Evolutionary conservation across 2,329 filamentous ascomycete species (phyloP).

Genomic region (Diaporthe ilicicola): DNA sequence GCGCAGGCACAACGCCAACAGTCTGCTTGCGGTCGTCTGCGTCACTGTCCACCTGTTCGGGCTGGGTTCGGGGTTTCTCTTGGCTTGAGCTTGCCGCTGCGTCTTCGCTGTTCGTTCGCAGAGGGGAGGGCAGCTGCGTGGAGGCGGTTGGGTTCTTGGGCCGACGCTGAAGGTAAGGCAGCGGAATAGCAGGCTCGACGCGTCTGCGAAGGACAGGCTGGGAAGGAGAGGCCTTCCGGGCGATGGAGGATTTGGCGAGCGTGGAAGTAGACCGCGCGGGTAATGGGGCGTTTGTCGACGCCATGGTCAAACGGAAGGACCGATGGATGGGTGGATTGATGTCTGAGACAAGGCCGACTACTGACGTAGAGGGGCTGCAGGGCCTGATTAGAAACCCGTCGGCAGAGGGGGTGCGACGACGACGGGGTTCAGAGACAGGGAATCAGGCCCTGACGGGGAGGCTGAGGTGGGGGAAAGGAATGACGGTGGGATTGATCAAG

Average conservation of each 20-base stretch:
- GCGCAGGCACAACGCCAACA: conserved; percentile 6
- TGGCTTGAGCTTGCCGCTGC: conserved; percentile 8
- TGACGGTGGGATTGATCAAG: neutral
- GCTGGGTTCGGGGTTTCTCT: neutral
- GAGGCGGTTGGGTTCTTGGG: conserved; percentile 24
- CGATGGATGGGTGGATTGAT: neutral
- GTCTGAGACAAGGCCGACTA: conserved; percentile 12
- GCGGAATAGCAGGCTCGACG: conserved; percentile 31
- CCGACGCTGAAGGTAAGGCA: conserved; percentile 31
- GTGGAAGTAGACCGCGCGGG: neutral
- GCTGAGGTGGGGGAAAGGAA: conserved; percentile 26
- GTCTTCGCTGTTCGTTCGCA: conserved; percentile 31
- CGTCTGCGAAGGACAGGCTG: conserved; percentile 25
- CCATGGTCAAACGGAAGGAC: conserved; percentile 23
- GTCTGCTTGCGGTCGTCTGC: conserved; percentile 13
- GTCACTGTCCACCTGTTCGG: neutral
- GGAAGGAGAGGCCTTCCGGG: conserved; percentile 13
- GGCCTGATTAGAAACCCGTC: conserved; percentile 23
- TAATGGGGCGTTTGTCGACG: conserved; percentile 24
- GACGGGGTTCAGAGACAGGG: conserved; percentile 21
- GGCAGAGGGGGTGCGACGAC: conserved; percentile 10
- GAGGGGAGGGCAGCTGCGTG: conserved; percentile 27
- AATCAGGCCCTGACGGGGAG: conserved; percentile 20
- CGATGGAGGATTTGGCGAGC: conserved; percentile 1
- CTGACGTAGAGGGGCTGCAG: conserved; percentile 20